Conservation (phyloP, 306 rosid species). For the Crotalaria pallida region DNA sequence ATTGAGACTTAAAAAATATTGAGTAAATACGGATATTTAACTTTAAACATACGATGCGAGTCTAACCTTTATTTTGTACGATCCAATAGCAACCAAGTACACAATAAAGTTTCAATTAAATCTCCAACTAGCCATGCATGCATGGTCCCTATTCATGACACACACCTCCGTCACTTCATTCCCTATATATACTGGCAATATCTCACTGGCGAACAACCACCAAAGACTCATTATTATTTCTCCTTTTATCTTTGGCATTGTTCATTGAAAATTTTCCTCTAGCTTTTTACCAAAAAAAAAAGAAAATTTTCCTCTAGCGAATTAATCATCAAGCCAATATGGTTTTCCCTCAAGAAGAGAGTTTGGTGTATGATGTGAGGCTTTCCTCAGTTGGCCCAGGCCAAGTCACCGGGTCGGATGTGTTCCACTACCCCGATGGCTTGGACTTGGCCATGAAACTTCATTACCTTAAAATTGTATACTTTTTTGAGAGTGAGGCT, state of each 20-base stretch:
- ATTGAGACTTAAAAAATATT: too few relatives aligned
- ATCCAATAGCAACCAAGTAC: conserved; percentile 10
- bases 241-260: not conserved
- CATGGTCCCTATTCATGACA: not conserved
- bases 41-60: not conserved
- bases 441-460: conserved; percentile 83
- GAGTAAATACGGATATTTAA: too few relatives aligned
- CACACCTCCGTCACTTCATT: conserved; percentile 8
- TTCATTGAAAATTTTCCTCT: not conserved
- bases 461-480: conserved; percentile 61
- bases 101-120: conserved; percentile 21
- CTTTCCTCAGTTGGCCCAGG: conserved; percentile 74
- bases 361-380: conserved; percentile 34
- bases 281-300: not conserved
- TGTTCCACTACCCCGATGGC: conserved; percentile 30
- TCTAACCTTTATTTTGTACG: conserved; percentile 12
- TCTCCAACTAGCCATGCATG: conserved; percentile 6
- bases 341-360: conserved; percentile 33
- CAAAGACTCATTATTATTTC: not conserved
- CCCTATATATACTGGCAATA: not conserved
- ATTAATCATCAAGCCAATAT: conserved; percentile 14
- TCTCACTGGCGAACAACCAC: not conserved
- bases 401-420: conserved; percentile 20
- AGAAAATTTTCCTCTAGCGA: not conserved
- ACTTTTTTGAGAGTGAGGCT: conserved; percentile 44